Percentiles rank a stretch among this genome's conserved stretches.
These are phyloP conservation scores for Boletellus dicymbophilus DNA, from an alignment of 1,284 basidiomycete species.

Conservation along the genomic window DNA sequence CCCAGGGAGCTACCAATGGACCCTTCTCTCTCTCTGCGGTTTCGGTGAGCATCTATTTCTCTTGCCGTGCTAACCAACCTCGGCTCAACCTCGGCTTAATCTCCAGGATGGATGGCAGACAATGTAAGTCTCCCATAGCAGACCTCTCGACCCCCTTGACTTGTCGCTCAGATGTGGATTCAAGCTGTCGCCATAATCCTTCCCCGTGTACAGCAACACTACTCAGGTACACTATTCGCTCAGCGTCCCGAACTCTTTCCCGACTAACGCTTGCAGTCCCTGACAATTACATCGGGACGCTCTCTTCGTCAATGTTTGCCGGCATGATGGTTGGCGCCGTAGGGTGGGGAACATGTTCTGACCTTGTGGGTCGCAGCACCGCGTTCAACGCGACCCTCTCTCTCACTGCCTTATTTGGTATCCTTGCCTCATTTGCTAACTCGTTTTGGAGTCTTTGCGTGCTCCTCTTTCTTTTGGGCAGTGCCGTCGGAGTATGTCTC, in stretches of 20 bases:
- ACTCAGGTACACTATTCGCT: conserved; percentile 51
- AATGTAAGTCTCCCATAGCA: conserved; percentile 54
- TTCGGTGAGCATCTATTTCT: conserved; percentile 63
- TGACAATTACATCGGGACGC: conserved; percentile 71
- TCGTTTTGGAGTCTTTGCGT: conserved; percentile 76
- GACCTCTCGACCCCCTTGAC: conserved; percentile 29
- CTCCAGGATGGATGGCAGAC: conserved; percentile 80
- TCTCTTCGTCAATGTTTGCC: conserved; percentile 82
- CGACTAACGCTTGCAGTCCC: conserved; percentile 48
- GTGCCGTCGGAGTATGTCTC: conserved; percentile 75
- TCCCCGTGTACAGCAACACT: conserved; percentile 90
- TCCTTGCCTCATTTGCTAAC: conserved; percentile 78
- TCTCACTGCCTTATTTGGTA: conserved; percentile 88
- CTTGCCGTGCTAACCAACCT: background rate
- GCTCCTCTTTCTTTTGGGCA: conserved; percentile 86
- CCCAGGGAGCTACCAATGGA: conserved; percentile 80
- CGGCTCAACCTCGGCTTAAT: background rate
- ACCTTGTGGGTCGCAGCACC: conserved; percentile 81
- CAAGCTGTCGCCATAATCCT: conserved; percentile 89
- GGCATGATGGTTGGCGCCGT: conserved; percentile 98
- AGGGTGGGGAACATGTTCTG: conserved; percentile 88
- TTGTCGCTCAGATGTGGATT: conserved; percentile 77
- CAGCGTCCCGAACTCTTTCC: conserved; percentile 10
- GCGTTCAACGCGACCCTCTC: conserved; percentile 94
- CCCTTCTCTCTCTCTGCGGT: conserved; percentile 78